Evolutionary conservation across 352 stramenopile genomes (phyloP), one percentile per base, ranked within the genome.

Genomic region (Phytopythium litorale): DNA sequence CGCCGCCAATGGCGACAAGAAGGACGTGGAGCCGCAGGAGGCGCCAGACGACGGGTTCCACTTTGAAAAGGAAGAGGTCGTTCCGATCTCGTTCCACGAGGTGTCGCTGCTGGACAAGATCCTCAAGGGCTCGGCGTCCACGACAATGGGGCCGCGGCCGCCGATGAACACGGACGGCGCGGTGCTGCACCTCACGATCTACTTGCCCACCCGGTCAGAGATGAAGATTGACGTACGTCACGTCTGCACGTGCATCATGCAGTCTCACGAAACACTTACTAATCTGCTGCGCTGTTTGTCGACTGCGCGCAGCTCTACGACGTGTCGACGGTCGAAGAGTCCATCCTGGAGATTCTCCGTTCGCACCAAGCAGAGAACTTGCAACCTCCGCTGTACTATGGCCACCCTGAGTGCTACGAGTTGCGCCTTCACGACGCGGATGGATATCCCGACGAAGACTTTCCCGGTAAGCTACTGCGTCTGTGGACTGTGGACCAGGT

Each of bases 161-260:
- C 75, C 73, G 18, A 88, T 91, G 71, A 72, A 72, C 25, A 76
- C 69, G n/a, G 75, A 80, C 30, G 82, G 84, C 40, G 73, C 84
- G 0, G 83, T 96, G 53, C 66, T 96, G 48, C 80, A 93, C 56
- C 65, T 96, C 38, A 94, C 81, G 0, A 96, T 96, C 56, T 96
- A 96, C 58, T 61, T 96, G 58, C 87, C 87, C 3, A 92, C 86
- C 25, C 78, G 85, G 15, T 70, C 84, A 19, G 85, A 96, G 67
- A 93, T 96, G 80, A 93, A 92, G 68, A 90, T 96, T 60, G 85
- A 96, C 65, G 85, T 94, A 64, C 23, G 72, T 72, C 18, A n/a
- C 48, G 23, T 11, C 35, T 18, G 21, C 52, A 25, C 30, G 23
- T 46, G 23, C 50, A 59, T 3, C 30, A 21, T 40, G 2, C 4